Percentiles rank a stretch among this genome's conserved stretches.
Conservation (phyloP, 345 rosid genomes). For the Leavenworthia alabamica region DNA sequence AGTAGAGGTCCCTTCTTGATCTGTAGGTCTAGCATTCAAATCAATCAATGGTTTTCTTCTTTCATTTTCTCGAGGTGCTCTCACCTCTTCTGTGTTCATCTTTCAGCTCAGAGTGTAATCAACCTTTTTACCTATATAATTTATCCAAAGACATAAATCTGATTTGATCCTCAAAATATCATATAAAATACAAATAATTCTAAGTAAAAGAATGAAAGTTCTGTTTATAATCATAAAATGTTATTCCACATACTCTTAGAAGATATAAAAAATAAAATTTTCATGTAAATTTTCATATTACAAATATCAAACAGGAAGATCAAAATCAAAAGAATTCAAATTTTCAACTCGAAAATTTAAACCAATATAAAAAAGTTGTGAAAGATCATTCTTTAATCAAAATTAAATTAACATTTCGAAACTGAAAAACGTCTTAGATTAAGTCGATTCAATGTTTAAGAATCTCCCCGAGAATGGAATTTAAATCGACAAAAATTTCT, state of each 20-base stretch:
- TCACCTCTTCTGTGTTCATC: constrained; percentile 19
- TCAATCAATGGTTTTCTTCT: constrained; percentile 29
- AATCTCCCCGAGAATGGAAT: constrained; percentile 10
- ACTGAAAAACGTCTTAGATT: constrained; percentile 6
- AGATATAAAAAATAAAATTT: neutral
- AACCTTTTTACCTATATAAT: constrained; percentile 4
- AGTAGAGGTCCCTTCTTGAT: constrained; percentile 29
- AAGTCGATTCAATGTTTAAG: neutral
- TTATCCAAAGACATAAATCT: neutral
- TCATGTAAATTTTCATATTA: neutral
- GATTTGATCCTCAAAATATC: neutral
- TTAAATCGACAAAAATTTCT: neutral
- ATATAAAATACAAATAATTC: no score
- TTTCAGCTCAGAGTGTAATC: constrained; percentile 1
- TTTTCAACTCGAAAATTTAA: neutral
- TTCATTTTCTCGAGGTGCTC: constrained; percentile 9
- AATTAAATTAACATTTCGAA: neutral
- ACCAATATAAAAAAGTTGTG: neutral
- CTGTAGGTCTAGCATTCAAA: constrained; percentile 23
- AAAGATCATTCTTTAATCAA: neutral
- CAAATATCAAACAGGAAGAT: neutral
- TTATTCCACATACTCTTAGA: neutral
- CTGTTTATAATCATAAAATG: neutral
- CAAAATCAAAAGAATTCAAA: neutral
- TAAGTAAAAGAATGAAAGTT: neutral